Base-by-base conservation (phyloP, 1,284 basidiomycete species). In the Malassezia obtusa region DNA sequence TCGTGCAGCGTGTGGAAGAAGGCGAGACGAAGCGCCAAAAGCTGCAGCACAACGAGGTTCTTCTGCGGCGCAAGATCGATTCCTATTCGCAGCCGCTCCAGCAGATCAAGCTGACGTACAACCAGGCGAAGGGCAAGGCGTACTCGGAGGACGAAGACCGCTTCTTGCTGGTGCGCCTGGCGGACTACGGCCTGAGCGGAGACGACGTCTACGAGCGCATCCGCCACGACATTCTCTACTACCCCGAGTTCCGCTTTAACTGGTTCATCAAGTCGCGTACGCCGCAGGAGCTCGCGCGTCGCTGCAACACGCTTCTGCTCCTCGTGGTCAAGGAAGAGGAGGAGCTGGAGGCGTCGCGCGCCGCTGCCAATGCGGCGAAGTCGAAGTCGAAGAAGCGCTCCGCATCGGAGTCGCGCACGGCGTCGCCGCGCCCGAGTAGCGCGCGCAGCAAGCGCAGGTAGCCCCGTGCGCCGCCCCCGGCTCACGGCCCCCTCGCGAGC, bases 221-320 rank as follows among this genome's bases (percentile, higher is more conserved):
- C 77, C 95, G 95, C 80, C 83, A 85, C 76, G 92, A 98, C 76
- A 89, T 98, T 56, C 85, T 84, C 35, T 88, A 91, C 75, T 92
- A 89, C 76, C 89, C 89, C 0, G 85, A 90, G n/a, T 98, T 98
- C 78, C 58, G 65, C 10, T 67, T 96, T 66, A 90, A 96, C 73
- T 96, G 91, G 91, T 98, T 96, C 79, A 89, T 98, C 80, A 95
- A 95, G 79, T 88, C 85, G 60, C 79, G 94, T 48, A 90, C 87
- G 22, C 84, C 89, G 10, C 84, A 88, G 67, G 94, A 99, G 77
- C 78, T 99, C 57, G 83, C 85, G 63, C 79, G 92, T 63, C 78
- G 94, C 50, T 95, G 90, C 65, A 86, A 85, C 63, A 96, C 92
- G 7, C 75, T 98, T 35, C 71, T 96, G 35, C 80, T 84, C 14